Base-by-base conservation (phyloP, 176 grass and related monocot species). In the Bolboschoenus planiculmis region DNA sequence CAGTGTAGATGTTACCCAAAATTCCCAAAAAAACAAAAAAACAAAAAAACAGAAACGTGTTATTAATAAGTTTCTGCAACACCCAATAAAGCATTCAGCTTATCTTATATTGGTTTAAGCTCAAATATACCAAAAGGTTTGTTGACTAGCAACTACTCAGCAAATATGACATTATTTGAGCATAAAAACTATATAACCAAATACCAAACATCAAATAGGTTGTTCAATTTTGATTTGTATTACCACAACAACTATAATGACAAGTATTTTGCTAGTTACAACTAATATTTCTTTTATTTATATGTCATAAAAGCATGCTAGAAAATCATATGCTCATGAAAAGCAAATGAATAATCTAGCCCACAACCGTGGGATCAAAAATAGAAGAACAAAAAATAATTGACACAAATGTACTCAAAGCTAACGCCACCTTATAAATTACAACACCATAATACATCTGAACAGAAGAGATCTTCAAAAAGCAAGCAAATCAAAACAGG, bases 341-440 rank as follows among this genome's bases (percentile, higher is more conserved):
- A 53, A 77, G 44, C 42, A 77, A 51, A 33, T 77, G 26, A 33
- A 20, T 31, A 77, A 43, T 71, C 66, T 10, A 71, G 35, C 20
- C 4, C 66, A 71, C 66, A 24, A 33, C 15, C 0, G 42, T 74
- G 42, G 48, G 11, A 74, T 27, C 42, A 74, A 77, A 53, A 51
- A 39, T 21, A 75, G 23, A 75, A 75, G 43, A 75, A 73, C 15
- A 10, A 48, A 31, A 50, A 27, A 48, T 51, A 51, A 76, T 13
- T 51, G 46, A 77, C 44, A 77, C 14, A 53, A 77, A 53, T 77
- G 26, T 77, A 50, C 44, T 20, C 24, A 29, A 77, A 76, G n/a
- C 72, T 77, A 77, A 77, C 2, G 18, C 46, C 35, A 82, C 36
- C 79, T n/a, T 82, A 65, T 53, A 77, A 77, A 53, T 77, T 77